Percentiles rank a stretch among this genome's conserved stretches.
Conservation (phyloP, 148 eudicot genomes). For the Fagopyrum homotropicum region DNA sequence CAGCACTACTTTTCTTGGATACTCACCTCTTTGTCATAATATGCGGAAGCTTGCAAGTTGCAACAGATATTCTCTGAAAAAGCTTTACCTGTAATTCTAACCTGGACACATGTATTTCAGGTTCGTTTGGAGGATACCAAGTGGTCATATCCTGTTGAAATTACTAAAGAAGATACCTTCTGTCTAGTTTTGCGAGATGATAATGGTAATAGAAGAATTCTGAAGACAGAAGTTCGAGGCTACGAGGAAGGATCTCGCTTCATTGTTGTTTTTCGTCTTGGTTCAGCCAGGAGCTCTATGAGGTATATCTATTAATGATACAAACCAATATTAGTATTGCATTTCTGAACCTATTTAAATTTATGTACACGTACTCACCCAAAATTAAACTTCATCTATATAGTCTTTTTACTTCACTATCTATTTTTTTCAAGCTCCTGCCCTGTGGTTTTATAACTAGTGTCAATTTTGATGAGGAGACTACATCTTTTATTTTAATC, state of each 20-base stretch:
- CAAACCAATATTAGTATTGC: background rate
- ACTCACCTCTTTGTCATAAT: background rate
- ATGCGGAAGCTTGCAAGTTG: background rate
- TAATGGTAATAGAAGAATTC: constrained; percentile 40
- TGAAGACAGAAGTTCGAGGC: constrained; percentile 82
- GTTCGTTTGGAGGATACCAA: constrained; percentile 57
- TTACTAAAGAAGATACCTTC: constrained; percentile 79
- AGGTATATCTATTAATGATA: constrained; percentile 35
- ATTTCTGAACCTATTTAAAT: background rate
- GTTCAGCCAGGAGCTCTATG: constrained; percentile 68
- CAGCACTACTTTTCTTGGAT: background rate
- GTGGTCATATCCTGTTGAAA: constrained; percentile 88
- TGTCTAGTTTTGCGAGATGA: constrained; percentile 47
- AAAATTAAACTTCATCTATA: background rate
- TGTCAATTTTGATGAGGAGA: background rate
- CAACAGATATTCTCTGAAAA: constrained; percentile 1
- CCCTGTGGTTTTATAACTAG: background rate
- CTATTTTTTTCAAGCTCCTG: constrained; percentile 2
- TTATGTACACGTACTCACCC: background rate
- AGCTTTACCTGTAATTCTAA: background rate
- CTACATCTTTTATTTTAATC: constrained; percentile 4
- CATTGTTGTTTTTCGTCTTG: constrained; percentile 84
- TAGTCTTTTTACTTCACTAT: background rate
- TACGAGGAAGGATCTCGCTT: constrained; percentile 98
- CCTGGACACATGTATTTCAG: constrained; percentile 28